phyloP scores from a whole-genome alignment of 2,329 filamentous ascomycete genomes.

The Diplodia corticola region DNA sequence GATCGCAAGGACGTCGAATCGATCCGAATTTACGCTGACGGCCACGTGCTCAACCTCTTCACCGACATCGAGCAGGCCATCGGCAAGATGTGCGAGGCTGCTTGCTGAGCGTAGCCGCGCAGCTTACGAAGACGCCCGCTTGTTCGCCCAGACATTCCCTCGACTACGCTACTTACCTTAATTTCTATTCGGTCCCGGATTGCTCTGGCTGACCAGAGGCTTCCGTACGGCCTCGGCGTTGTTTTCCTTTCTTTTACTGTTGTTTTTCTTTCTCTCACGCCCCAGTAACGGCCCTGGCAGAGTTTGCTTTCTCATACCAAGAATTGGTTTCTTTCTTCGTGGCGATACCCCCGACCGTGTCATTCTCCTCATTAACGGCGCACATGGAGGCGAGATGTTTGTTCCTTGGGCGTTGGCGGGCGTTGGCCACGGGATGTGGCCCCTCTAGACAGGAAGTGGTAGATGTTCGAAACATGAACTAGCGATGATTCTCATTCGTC shows the following conservation, averaged over 20 bases:
- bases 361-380: conserved; percentile 7
- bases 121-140: neutral
- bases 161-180: conserved; percentile 5
- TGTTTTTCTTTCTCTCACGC: neutral
- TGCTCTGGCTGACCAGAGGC: neutral
- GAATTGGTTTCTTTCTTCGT: neutral
- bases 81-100: conserved; percentile 43
- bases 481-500: conserved; percentile 17
- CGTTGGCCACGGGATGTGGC: neutral
- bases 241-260: neutral
- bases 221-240: neutral
- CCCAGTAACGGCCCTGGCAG: conserved; percentile 1
- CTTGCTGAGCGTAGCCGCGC: conserved; percentile 1
- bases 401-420: neutral
- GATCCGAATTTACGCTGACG: conserved; percentile 47
- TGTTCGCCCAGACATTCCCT: neutral
- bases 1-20: conserved; percentile 44
- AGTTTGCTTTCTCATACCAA: neutral
- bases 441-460: conserved; percentile 11
- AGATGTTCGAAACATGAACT: conserved; percentile 14
- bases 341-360: conserved; percentile 19
- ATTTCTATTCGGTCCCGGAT: conserved; percentile 15
- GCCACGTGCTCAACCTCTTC: conserved; percentile 44
- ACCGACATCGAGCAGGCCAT: conserved; percentile 46
- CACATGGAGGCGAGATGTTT: conserved; percentile 14